A percentile compares a stretch with the other conserved stretches of the same genome.
These are phyloP conservation scores for Colletotrichum euphorbiae DNA, from an alignment of 2,329 filamentous ascomycete genomes.

Conservation along the genomic window DNA sequence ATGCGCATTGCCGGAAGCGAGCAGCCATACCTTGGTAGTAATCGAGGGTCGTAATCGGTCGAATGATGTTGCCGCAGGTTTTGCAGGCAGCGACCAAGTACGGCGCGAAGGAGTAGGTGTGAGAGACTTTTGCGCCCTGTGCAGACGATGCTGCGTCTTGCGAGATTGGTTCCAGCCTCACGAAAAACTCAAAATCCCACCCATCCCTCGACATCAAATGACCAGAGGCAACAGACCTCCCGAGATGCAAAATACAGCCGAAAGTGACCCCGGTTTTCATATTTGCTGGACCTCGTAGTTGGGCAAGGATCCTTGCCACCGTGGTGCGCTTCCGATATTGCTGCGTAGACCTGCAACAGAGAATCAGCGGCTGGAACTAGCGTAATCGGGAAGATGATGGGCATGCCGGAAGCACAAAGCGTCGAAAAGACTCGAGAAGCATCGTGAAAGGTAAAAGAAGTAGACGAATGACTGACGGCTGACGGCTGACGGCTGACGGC, in stretches of 20 bases:
- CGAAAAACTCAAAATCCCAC: constrained; percentile 39
- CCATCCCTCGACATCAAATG: constrained; percentile 33
- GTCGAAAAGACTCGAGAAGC: not conserved
- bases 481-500: too few species aligned
- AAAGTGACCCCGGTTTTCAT: constrained; percentile 29
- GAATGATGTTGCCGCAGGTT: constrained; percentile 3
- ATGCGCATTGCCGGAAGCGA: constrained; percentile 16
- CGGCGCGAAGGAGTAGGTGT: constrained; percentile 17
- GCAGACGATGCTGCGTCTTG: constrained; percentile 19
- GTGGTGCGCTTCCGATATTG: constrained; percentile 25
- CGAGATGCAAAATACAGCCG: constrained; percentile 31
- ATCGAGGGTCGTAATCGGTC: constrained; percentile 27
- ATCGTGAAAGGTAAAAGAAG: not conserved
- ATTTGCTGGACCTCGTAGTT: constrained; percentile 21
- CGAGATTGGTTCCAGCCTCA: constrained; percentile 38
- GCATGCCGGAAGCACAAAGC: not conserved
- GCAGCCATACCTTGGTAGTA: not conserved
- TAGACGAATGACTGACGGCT: not conserved
- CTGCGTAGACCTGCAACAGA: constrained; percentile 10
- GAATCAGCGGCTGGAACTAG: not conserved
- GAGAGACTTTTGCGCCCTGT: constrained; percentile 17
- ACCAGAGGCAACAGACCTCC: constrained; percentile 21
- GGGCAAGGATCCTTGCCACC: too few species aligned
- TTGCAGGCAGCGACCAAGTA: not conserved
- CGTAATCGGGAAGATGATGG: constrained; percentile 13